Evolutionary conservation across 768 basidiomycete genomes (phyloP).

Genomic region (Galerina sulciceps): DNA sequence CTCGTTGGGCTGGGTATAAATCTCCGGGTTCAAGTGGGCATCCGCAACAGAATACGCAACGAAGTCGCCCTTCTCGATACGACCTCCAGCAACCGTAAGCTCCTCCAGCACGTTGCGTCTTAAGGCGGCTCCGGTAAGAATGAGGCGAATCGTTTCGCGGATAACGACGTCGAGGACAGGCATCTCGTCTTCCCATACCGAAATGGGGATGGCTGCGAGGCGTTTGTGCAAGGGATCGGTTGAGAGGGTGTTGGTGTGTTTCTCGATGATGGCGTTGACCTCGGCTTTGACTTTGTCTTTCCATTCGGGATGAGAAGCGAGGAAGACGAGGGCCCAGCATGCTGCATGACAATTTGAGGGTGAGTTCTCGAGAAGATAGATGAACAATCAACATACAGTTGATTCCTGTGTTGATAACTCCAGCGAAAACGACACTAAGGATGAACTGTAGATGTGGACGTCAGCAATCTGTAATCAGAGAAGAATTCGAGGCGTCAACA

Average conservation of each 20-base stretch:
- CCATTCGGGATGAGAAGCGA: conserved; percentile 39
- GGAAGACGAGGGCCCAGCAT: conserved; percentile 41
- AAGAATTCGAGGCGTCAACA: neutral
- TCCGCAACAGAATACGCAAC: conserved; percentile 37
- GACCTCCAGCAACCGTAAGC: conserved; percentile 26
- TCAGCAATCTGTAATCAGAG: neutral
- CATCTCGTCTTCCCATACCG: conserved; percentile 45
- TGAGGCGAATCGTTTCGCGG: conserved; percentile 44
- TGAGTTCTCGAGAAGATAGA: neutral
- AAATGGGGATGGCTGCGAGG: conserved; percentile 36
- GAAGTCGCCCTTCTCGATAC: conserved; percentile 37
- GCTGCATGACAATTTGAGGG: conserved; percentile 21
- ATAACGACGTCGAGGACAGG: conserved; percentile 40
- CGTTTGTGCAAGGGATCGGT: conserved; percentile 36
- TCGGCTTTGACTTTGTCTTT: conserved; percentile 33
- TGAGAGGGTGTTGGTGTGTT: conserved; percentile 27
- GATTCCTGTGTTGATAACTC: conserved; percentile 38
- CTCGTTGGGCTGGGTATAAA: conserved; percentile 36
- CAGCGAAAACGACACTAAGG: conserved; percentile 37
- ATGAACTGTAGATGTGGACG: conserved; percentile 26
- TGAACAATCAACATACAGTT: conserved; percentile 27
- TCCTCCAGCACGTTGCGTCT: conserved; percentile 39
- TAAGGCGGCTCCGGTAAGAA: conserved; percentile 27
- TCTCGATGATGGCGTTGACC: conserved; percentile 31
- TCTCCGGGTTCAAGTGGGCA: conserved; percentile 35